Base-by-base conservation (phyloP, 371 early-diverging fungal species). In the Mucor velutinosus region DNA sequence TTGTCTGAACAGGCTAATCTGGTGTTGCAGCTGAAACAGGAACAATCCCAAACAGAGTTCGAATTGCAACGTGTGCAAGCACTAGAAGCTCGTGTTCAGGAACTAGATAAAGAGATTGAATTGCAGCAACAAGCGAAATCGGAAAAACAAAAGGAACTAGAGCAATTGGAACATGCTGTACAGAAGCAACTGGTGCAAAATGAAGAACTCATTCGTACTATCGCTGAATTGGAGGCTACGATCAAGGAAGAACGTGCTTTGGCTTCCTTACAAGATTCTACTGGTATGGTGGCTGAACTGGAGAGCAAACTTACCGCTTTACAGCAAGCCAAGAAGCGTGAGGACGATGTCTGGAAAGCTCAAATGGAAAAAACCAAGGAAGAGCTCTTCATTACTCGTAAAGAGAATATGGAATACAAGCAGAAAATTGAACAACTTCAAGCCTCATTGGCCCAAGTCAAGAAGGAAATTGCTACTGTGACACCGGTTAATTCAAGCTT, bases 261-360 rank as follows among this genome's bases (percentile, higher is more conserved):
- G 21, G 62, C 51, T 0, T 69, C 73, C 4, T 27, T 62, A 11
- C 57, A 73, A 14, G 76, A 79, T 32, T 58, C 69, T 0, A 67
- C 75, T 1, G 77, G 75, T 6, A 69, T 76, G 68, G 68, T 79
- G 6, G 58, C 70, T 6, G 69, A 73, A 19, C 35, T 79, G 11
- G 72, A 73, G 43, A 65, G 63, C 3, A 71, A 71, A 55, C 30
- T 76, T 3, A 21, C 59, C 32, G 15, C 27, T 14, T 33, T 75
- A 19, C 66, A 74, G 21, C 32, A 66, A 56, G 53, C 58, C 6
- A 68, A 69, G n/a, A 64, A 64, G 27, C 61, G 49, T n/a, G 67
- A 67, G n/a, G 64, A 67, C 19, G 62, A 60, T 5, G 1, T 58
- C 10, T 67, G 70, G 60, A 63, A 65, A 39, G 43, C 53, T 3